A percentile compares a stretch with the other conserved stretches of the same genome.
phyloP scores from a whole-genome alignment of 495 filamentous ascomycete genomes.

The Peziza echinospora region DNA sequence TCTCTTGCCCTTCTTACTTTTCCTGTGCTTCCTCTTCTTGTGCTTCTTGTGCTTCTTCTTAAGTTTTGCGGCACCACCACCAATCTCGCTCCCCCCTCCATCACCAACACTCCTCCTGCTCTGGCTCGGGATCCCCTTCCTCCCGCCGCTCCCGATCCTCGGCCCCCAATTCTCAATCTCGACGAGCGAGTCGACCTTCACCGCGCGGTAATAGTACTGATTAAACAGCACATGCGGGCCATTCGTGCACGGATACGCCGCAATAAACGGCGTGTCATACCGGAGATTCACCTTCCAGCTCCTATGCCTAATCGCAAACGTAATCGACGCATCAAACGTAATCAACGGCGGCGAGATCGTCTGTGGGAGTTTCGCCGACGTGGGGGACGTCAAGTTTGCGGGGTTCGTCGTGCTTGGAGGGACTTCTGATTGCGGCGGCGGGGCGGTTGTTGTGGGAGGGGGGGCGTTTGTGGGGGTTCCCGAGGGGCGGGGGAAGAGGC shows the following conservation, averaged over 20 bases:
- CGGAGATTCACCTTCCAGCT: constrained; percentile 39
- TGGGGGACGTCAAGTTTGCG: constrained; percentile 6
- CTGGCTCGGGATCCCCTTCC: neutral
- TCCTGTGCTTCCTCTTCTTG: neutral
- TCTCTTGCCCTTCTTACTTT: neutral
- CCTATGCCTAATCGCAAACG: constrained; percentile 35
- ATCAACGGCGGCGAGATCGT: constrained; percentile 13
- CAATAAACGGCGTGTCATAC: constrained; percentile 44
- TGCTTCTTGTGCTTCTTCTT: no score
- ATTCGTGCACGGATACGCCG: constrained; percentile 41
- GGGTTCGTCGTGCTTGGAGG: constrained; percentile 6
- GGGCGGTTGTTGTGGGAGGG: constrained; percentile 7
- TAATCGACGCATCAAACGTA: constrained; percentile 40
- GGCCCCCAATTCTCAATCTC: constrained; percentile 38
- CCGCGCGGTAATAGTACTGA: constrained; percentile 35
- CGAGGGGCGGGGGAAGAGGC: no score
- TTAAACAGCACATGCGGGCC: constrained; percentile 50
- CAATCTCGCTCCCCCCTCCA: no score
- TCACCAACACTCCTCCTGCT: no score
- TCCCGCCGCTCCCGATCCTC: constrained; percentile 1
- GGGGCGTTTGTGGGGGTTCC: neutral
- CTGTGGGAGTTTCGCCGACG: constrained; percentile 20
- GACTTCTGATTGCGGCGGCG: constrained; percentile 7
- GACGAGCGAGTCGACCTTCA: constrained; percentile 37
- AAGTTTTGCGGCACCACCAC: no score